Percentiles rank a stretch among this genome's conserved stretches.
Evolutionary conservation across 1,139 yeast species (phyloP).

Genomic region (Yamadazyma atmosphaerica): DNA sequence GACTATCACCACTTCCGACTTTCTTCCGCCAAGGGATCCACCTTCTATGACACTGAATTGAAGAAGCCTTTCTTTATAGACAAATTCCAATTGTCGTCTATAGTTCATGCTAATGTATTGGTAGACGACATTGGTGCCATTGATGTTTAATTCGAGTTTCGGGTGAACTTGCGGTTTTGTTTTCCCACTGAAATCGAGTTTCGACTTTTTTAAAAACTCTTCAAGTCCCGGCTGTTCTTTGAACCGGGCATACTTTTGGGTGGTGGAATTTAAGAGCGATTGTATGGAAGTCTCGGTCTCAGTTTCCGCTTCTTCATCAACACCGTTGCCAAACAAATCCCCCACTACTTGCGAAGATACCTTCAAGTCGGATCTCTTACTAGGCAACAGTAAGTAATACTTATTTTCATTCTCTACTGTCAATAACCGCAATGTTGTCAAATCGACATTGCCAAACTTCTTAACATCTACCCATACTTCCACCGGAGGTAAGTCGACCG

Average conservation of each 20-base stretch:
- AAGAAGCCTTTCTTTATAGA: slow-evolving; percentile 31
- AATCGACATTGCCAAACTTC: slow-evolving; percentile 36
- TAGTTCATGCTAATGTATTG: slow-evolving; percentile 41
- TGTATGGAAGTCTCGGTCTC: slow-evolving; percentile 8
- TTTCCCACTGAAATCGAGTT: slow-evolving; percentile 41
- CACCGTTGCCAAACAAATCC: slow-evolving; percentile 21
- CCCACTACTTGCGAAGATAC: slow-evolving; percentile 44
- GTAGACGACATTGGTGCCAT: slow-evolving; percentile 40
- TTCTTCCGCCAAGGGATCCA: slow-evolving; percentile 55
- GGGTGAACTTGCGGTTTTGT: slow-evolving; percentile 37
- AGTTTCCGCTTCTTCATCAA: slow-evolving; percentile 6
- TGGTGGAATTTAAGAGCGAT: slow-evolving; percentile 28
- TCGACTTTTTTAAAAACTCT: slow-evolving; percentile 36
- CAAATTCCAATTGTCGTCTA: slow-evolving; percentile 47
- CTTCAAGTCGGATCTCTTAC: slow-evolving; percentile 42
- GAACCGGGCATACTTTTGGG: slow-evolving; percentile 30
- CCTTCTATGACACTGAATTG: slow-evolving; percentile 56
- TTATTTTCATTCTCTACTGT: slow-evolving; percentile 51
- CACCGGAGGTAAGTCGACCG: slow-evolving; percentile 47
- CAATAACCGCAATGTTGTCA: slow-evolving; percentile 41
- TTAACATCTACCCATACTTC: slow-evolving; percentile 55
- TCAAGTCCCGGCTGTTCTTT: slow-evolving; percentile 49
- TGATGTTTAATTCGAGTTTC: slow-evolving; percentile 34
- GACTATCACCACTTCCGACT: slow-evolving; percentile 47
- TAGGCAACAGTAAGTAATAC: slow-evolving; percentile 42